phyloP scores from a whole-genome alignment of 202 grass and related monocot species.

The Setaria viridis region DNA sequence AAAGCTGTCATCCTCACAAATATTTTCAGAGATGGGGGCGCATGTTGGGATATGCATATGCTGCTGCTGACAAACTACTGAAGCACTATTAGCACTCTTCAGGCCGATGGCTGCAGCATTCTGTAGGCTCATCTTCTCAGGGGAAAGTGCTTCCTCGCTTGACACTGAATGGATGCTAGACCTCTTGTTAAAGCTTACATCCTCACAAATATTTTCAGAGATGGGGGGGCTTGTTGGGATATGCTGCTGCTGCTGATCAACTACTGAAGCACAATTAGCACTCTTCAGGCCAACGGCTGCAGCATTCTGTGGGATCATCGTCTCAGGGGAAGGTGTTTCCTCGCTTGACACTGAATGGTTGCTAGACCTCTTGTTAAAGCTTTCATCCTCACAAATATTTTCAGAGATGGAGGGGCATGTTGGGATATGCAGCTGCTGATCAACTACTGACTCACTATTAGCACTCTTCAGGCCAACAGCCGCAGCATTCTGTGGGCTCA shows the following conservation, averaged over 20 bases:
- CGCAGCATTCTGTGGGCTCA: slow-evolving; percentile 32
- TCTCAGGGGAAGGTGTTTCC: slow-evolving; percentile 46
- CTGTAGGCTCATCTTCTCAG: slow-evolving; percentile 1
- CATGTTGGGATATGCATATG: slow-evolving; percentile 16
- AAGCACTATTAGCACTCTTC: too few species aligned
- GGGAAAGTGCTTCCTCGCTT: slow-evolving; percentile 53
- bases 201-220: slow-evolving; percentile 52
- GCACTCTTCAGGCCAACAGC: slow-evolving; percentile 21
- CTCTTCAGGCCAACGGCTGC: slow-evolving; percentile 26
- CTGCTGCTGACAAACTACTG: too few species aligned
- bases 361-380: slow-evolving; percentile 41
- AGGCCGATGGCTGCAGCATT: too few species aligned
- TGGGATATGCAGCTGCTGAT: slow-evolving; percentile 37
- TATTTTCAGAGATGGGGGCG: slow-evolving; percentile 45
- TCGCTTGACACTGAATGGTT: slow-evolving; percentile 67
- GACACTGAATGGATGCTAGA: slow-evolving; percentile 66
- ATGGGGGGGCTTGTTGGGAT: slow-evolving; percentile 26
- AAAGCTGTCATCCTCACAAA: slow-evolving; percentile 46
- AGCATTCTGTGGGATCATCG: slow-evolving; percentile 34
- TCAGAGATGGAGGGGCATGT: slow-evolving; percentile 34
- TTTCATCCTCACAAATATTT: slow-evolving; percentile 52
- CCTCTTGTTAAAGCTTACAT: slow-evolving; percentile 37
- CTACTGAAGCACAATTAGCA: slow-evolving; percentile 25
- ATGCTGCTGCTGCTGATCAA: slow-evolving; percentile 40
- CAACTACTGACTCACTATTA: slow-evolving; percentile 25